Evolutionary conservation across 805 yeast genomes (phyloP).

Genomic region (Ogataea thermomethanolica): DNA sequence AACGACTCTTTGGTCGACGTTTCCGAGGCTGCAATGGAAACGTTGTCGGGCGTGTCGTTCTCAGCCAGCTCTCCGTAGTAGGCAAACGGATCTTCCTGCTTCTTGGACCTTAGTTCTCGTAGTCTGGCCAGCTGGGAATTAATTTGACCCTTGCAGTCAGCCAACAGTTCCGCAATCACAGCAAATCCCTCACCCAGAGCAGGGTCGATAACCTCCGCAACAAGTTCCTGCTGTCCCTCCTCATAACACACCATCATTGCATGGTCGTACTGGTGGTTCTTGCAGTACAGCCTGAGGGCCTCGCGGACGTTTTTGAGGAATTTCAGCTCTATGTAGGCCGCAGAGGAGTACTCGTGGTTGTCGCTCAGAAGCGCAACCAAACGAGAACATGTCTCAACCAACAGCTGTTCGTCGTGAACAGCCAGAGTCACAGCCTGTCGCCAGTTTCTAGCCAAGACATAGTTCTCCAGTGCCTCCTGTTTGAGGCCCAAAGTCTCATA

Average conservation of each 20-base stretch:
- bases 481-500: constrained; percentile 63
- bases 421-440: constrained; percentile 72
- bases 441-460: constrained; percentile 74
- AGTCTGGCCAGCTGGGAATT: constrained; percentile 79
- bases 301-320: constrained; percentile 59
- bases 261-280: constrained; percentile 67
- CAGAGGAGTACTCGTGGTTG: constrained; percentile 70
- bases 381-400: constrained; percentile 50
- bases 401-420: constrained; percentile 38
- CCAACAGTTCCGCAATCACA: constrained; percentile 75
- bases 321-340: constrained; percentile 70
- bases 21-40: constrained; percentile 92
- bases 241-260: constrained; percentile 66
- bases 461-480: constrained; percentile 66
- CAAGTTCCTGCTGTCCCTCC: constrained; percentile 41
- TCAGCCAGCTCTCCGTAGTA: constrained; percentile 69
- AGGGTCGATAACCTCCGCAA: constrained; percentile 62
- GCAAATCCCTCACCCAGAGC: constrained; percentile 88
- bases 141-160: constrained; percentile 89
- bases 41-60: constrained; percentile 83
- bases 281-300: constrained; percentile 67
- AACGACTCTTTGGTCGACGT: constrained; percentile 90
- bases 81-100: constrained; percentile 77
- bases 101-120: constrained; percentile 80
- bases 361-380: constrained; percentile 60